phyloP scores from a whole-genome alignment of 306 rosid genomes.

The Cucurbita argyrosperma region DNA sequence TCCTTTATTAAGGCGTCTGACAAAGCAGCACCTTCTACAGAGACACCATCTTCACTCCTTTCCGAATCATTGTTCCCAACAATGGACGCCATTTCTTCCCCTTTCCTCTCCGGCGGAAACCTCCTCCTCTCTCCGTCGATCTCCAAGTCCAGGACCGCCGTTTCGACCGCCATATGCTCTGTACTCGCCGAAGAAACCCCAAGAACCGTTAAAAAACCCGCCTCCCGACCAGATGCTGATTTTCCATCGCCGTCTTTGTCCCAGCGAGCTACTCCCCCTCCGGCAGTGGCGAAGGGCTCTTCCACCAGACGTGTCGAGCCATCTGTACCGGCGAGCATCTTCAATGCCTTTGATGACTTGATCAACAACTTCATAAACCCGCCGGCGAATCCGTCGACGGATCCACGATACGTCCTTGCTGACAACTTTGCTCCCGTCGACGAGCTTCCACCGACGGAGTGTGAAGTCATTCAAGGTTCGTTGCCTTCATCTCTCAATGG shows the following conservation, averaged over 20 bases:
- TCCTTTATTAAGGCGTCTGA: background rate
- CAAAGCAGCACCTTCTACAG: background rate
- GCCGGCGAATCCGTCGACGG: constrained; percentile 35
- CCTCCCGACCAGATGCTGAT: background rate
- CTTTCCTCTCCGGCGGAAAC: background rate
- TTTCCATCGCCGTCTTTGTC: background rate
- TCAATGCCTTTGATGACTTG: constrained; percentile 48
- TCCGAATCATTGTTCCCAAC: background rate
- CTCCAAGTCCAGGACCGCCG: background rate
- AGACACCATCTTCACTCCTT: background rate
- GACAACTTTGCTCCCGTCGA: constrained; percentile 57
- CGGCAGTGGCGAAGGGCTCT: background rate
- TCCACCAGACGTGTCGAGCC: background rate
- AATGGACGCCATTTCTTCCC: constrained; percentile 2
- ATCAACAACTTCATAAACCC: constrained; percentile 79
- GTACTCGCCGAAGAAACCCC: background rate
- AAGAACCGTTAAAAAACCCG: background rate
- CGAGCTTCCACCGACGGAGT: constrained; percentile 73
- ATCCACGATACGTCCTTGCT: constrained; percentile 44
- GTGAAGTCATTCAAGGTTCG: constrained; percentile 31
- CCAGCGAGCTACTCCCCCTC: background rate
- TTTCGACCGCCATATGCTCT: background rate
- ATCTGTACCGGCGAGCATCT: constrained; percentile 16
- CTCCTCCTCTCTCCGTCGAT: background rate
- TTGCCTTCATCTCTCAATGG: constrained; percentile 55